Evolutionary conservation across 2,329 filamentous ascomycete genomes (phyloP), one percentile per base, ranked within the genome.

Genomic region (Nemania bipapillata): DNA sequence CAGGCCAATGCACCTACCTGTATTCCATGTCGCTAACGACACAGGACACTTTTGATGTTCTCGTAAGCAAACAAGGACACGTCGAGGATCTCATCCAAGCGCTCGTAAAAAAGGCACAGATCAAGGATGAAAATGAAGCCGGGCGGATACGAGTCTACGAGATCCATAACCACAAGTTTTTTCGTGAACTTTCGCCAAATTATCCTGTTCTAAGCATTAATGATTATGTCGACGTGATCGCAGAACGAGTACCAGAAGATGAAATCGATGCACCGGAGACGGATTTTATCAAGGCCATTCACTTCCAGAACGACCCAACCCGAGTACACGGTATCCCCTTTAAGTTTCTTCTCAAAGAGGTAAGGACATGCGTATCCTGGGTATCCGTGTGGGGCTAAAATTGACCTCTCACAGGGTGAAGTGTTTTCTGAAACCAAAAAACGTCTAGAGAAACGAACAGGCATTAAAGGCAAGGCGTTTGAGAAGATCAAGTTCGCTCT

Each of bases 401-500:
- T 73, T 79, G 67, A 67, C 22, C 4, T 5, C 12, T 40, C 65
- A 8, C 59, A 95, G 89, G 92, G 90, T 62, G 96, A 99, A 80
- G 85, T 86, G 45, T 98, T 99, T 81, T 90, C 89, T 66, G 93
- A 98, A 37, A 97, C 94, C 50, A 97, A 95, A 83, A 93, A 97
- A 82, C 90, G 96, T n/a, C 84, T 99, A 3, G 94, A 96, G 74
- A 95, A 94, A 80, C 87, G 95, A 67, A 97, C 93, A 0, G 94
- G 94, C 28, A 90, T 99, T 82, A 97, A 97, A 81, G 96, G 96
- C 80, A 99, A 99, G 85, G 93, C 93, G 73, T 94, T 99, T 74
- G 95, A 99, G 81, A 98, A 98, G 85, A 96, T 99, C 81, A 97
- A 96, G 81, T 97, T 99, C 83, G 92, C 94, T 6, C 81, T 97